phyloP scores from a whole-genome alignment of 495 filamentous ascomycete genomes.

The Xylaria scruposa region DNA sequence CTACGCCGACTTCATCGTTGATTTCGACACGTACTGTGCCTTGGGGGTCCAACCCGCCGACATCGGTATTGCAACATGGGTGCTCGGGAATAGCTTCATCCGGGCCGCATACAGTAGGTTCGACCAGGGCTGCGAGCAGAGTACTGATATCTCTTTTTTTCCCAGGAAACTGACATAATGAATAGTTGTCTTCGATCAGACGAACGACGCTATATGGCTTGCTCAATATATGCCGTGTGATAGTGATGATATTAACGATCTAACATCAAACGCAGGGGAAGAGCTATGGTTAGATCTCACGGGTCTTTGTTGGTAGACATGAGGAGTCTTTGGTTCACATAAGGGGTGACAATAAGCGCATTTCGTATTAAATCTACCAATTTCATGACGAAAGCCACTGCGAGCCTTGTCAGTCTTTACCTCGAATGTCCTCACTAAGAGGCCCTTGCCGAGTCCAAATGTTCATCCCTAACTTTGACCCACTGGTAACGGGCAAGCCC shows the following conservation, averaged over 20 bases:
- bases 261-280: conserved; percentile 37
- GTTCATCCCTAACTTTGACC: conserved; percentile 82
- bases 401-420: conserved; percentile 31
- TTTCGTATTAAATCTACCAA: not conserved
- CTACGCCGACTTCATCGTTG: conserved; percentile 54
- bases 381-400: not conserved
- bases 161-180: conserved; percentile 13
- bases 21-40: conserved; percentile 47
- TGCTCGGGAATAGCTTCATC: conserved; percentile 53
- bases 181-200: conserved; percentile 54
- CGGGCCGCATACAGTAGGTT: conserved; percentile 51
- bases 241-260: conserved; percentile 34
- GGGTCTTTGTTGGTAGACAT: conserved; percentile 32
- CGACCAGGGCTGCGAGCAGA: not conserved
- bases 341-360: not conserved
- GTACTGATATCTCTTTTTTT: not conserved
- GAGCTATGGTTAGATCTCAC: conserved; percentile 40
- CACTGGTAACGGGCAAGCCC: conserved; percentile 68
- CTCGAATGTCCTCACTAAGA: conserved; percentile 44
- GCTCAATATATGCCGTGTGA: conserved; percentile 54
- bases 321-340: not conserved
- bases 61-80: conserved; percentile 40
- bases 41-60: conserved; percentile 51
- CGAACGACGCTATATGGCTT: conserved; percentile 53
- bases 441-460: conserved; percentile 67